Percentiles rank a stretch among this genome's conserved stretches.
Conservation (phyloP, 768 basidiomycete species). For the Punctularia strigosozonata region DNA sequence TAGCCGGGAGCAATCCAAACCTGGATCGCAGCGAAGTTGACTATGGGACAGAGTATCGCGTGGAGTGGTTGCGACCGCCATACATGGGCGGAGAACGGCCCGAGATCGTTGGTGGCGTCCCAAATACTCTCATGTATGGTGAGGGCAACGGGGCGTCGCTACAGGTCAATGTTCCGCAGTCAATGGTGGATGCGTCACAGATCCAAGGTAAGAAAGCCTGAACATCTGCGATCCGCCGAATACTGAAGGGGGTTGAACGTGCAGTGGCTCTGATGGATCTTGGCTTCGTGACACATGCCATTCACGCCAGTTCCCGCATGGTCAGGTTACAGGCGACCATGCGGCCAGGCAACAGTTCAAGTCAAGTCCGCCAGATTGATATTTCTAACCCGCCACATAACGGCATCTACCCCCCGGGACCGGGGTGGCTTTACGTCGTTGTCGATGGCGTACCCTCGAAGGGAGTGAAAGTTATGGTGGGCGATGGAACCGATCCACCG, state of each 20-base stretch:
- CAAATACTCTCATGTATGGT: constrained; percentile 29
- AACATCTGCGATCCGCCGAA: background rate
- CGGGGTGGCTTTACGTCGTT: constrained; percentile 65
- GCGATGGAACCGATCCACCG: constrained; percentile 48
- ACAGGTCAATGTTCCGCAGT: constrained; percentile 38
- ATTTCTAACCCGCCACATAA: constrained; percentile 55
- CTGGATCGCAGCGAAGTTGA: constrained; percentile 58
- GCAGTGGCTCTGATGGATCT: constrained; percentile 71
- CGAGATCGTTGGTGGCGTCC: constrained; percentile 20
- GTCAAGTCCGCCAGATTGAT: constrained; percentile 35
- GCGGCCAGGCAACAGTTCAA: too few relatives aligned
- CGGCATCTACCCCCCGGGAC: constrained; percentile 68
- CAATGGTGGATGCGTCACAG: too few relatives aligned
- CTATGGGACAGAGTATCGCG: constrained; percentile 82
- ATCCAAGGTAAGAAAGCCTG: too few relatives aligned
- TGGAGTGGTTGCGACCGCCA: constrained; percentile 77
- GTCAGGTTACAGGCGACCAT: constrained; percentile 47
- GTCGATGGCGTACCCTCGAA: constrained; percentile 53
- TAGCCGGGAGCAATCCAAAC: constrained; percentile 80
- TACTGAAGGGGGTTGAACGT: background rate
- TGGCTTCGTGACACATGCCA: constrained; percentile 70
- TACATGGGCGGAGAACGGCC: constrained; percentile 64
- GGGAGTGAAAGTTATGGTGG: constrained; percentile 55
- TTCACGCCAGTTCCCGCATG: constrained; percentile 66
- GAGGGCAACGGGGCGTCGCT: constrained; percentile 33